These are phyloP conservation scores for Hypsizygus marmoreus DNA, from an alignment of 768 basidiomycete genomes.

Conservation along the genomic window DNA sequence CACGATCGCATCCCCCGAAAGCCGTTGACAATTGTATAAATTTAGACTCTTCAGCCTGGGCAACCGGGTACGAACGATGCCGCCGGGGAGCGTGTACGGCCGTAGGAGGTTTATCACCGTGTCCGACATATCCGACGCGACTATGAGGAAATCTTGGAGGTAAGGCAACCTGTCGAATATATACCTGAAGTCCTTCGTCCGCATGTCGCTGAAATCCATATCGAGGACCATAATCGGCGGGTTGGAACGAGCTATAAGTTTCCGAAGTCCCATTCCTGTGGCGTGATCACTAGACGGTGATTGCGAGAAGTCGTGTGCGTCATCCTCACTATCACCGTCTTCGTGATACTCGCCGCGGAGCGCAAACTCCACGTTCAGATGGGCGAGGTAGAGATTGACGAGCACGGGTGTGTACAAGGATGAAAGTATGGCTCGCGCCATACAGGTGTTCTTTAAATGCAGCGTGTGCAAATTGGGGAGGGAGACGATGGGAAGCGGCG, in stretches of 20 bases:
- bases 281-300: constrained; percentile 77
- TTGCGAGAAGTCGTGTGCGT: constrained; percentile 72
- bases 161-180: constrained; percentile 56
- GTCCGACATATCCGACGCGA: constrained; percentile 82
- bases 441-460: constrained; percentile 58
- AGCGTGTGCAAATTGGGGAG: constrained; percentile 65
- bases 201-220: constrained; percentile 84
- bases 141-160: constrained; percentile 69
- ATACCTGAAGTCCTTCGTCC: constrained; percentile 78
- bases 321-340: constrained; percentile 74
- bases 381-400: constrained; percentile 59
- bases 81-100: constrained; percentile 31
- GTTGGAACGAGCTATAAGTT: constrained; percentile 56
- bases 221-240: constrained; percentile 68
- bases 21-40: constrained; percentile 62
- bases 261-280: constrained; percentile 79
- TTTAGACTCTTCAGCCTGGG: constrained; percentile 55
- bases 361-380: constrained; percentile 64
- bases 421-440: constrained; percentile 65
- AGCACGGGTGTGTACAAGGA: constrained; percentile 63
- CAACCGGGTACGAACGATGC: constrained; percentile 43
- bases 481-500: constrained; percentile 41
- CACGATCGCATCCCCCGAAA: constrained; percentile 61
- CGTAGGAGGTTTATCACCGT: constrained; percentile 62
- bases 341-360: constrained; percentile 44